Base-by-base conservation (phyloP, 2,329 filamentous ascomycete genomes). In the Penicillium sp. region DNA sequence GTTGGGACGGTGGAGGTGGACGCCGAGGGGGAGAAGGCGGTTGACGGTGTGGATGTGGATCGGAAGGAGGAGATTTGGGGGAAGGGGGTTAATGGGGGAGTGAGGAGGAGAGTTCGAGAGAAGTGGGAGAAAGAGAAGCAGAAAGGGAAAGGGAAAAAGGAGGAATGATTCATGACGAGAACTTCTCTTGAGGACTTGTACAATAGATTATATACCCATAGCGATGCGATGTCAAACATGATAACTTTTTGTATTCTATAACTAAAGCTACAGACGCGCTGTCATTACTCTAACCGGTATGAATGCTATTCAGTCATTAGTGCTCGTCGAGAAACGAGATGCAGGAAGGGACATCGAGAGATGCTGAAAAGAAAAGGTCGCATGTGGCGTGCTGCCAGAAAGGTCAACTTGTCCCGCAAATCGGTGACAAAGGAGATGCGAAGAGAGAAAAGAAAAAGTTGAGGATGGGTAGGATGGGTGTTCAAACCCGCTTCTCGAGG, bases 401-500 rank as follows among this genome's bases (percentile, higher is more conserved):
- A 41, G 52, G 50, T 57, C 59, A 63, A 61, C 55, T 58, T 59
- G 41, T 58, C 58, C 43, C 56, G 51, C 50, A 37, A 13, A 5
- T 24, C 16, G 52, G 46, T 55, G 57, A 56, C 54, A 59, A 60
- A 56, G 49, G 54, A 55, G 35, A 61, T 56, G 54, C 44, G 46
- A 39, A 40, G 37, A 40, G 37, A 40, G 33, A n/a, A 40, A 35
- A 52, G 39, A 47, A 50, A 49, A 54, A 27, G 22, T 37, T 36
- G 46, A 50, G 36, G 49, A 18, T 6, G 4, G 18, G 10, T 6
- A 39, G 14, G 4, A n/a, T n/a, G 35, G 31, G 55, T 40, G 39
- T 43, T 74, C 64, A 75, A 67, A 67, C 68, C 61, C 72, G 69
- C 60, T 71, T 74, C 67, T 78, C 76, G 39, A 80, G 69, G 31